These are phyloP conservation scores for Cutaneotrichosporon cavernicola DNA, from an alignment of 1,284 basidiomycete species.

Conservation along the genomic window DNA sequence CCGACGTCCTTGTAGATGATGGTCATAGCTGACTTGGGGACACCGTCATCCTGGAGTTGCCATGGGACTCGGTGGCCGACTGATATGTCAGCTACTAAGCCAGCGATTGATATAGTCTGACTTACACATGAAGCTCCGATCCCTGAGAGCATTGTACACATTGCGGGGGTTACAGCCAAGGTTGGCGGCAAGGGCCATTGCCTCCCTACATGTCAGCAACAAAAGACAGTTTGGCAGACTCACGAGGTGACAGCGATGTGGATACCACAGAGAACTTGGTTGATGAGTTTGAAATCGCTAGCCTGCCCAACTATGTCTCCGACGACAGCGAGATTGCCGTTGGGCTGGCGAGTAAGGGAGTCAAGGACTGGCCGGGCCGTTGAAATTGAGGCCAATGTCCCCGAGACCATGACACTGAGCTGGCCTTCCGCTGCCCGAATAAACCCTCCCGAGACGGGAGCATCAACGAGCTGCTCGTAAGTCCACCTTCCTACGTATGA, in stretches of 20 bases:
- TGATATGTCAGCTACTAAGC: constrained; percentile 15
- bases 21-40: constrained; percentile 44
- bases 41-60: constrained; percentile 38
- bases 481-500: neutral
- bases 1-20: constrained; percentile 47
- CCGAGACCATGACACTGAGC: constrained; percentile 51
- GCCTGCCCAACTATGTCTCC: constrained; percentile 37
- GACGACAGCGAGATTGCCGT: constrained; percentile 38
- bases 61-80: constrained; percentile 44
- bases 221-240: neutral
- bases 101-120: neutral
- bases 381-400: constrained; percentile 31
- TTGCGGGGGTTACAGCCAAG: constrained; percentile 46
- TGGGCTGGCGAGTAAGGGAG: constrained; percentile 36
- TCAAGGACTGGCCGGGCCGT: constrained; percentile 39
- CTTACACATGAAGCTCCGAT: constrained; percentile 52
- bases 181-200: constrained; percentile 46
- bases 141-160: constrained; percentile 39
- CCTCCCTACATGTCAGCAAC: constrained; percentile 33
- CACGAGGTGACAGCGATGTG: constrained; percentile 39
- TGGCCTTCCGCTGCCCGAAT: constrained; percentile 47
- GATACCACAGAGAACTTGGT: constrained; percentile 44
- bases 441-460: constrained; percentile 52
- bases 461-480: constrained; percentile 41
- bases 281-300: constrained; percentile 48